These are phyloP conservation scores for Leccinum subgranulosum DNA, from an alignment of 768 basidiomycete species.

Conservation along the genomic window DNA sequence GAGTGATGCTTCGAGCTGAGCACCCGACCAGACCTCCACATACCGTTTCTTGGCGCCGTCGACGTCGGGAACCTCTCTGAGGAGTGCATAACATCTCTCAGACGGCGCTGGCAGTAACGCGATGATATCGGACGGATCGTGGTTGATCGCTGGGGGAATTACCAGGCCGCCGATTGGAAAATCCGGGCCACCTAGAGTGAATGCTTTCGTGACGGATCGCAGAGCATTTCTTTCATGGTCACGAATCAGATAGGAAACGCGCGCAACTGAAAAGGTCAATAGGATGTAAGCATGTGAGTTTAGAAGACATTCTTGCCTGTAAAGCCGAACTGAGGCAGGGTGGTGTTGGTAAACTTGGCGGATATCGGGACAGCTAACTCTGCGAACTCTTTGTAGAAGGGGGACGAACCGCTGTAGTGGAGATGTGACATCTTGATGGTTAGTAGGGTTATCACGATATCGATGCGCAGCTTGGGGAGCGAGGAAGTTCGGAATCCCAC, in stretches of 20 bases:
- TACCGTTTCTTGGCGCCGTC: constrained; percentile 40
- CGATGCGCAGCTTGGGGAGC: no score
- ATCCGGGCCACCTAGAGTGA: constrained; percentile 27
- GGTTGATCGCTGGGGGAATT: constrained; percentile 11
- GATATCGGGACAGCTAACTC: constrained; percentile 39
- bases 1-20: constrained; percentile 41
- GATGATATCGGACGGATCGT: constrained; percentile 35
- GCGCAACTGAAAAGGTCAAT: constrained; percentile 31
- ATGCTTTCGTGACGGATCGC: constrained; percentile 40
- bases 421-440: neutral
- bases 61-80: constrained; percentile 36
- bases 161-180: constrained; percentile 7
- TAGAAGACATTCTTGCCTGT: constrained; percentile 8
- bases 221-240: constrained; percentile 53
- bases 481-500: no score
- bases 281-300: neutral
- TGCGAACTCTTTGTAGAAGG: constrained; percentile 5
- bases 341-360: constrained; percentile 31
- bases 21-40: constrained; percentile 52
- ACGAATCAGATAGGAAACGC: constrained; percentile 43
- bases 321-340: neutral
- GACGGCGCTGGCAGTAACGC: constrained; percentile 43
- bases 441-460: neutral
- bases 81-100: constrained; percentile 40
- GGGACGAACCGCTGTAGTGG: neutral